Evolutionary conservation across 495 filamentous ascomycete species (phyloP).

Genomic region (Aspergillus bridgeri): DNA sequence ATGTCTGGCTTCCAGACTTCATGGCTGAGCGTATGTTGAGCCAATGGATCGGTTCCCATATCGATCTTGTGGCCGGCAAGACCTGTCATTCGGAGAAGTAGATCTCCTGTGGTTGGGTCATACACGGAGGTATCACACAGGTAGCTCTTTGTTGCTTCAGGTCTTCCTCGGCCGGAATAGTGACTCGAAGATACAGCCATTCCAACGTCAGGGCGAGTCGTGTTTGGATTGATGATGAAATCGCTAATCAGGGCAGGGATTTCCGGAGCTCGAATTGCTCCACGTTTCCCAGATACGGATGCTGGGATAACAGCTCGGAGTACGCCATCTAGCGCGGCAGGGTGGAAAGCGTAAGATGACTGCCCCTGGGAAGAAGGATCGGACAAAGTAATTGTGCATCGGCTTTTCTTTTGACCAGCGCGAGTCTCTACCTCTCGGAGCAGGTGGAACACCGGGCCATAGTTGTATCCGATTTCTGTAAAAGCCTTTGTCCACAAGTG

Average conservation of each 20-base stretch:
- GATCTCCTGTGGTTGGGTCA: conserved; percentile 5
- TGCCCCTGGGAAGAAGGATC: conserved; percentile 4
- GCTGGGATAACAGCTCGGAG: neutral
- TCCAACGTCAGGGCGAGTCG: neutral
- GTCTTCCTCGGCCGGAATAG: neutral
- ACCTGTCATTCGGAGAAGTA: conserved; percentile 5
- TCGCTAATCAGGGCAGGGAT: conserved; percentile 7
- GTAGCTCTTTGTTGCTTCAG: conserved; percentile 1
- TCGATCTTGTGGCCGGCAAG: conserved; percentile 2
- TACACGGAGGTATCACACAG: conserved; percentile 4
- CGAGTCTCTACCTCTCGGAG: neutral
- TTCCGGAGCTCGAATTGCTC: neutral
- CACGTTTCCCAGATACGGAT: neutral
- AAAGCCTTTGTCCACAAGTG: conserved; percentile 5
- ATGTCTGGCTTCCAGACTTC: conserved; percentile 25
- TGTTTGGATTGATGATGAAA: conserved; percentile 8
- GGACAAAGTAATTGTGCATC: neutral
- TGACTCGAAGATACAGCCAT: conserved; percentile 2
- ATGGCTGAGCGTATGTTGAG: conserved; percentile 1
- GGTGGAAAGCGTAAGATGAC: conserved; percentile 1
- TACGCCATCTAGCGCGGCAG: conserved; percentile 1
- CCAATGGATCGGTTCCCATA: neutral
- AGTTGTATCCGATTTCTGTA: neutral
- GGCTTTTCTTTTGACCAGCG: neutral
- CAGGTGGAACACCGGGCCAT: conserved; percentile 1